Base-by-base conservation (phyloP, 495 filamentous ascomycete species). In the Ascobolus immersus region DNA sequence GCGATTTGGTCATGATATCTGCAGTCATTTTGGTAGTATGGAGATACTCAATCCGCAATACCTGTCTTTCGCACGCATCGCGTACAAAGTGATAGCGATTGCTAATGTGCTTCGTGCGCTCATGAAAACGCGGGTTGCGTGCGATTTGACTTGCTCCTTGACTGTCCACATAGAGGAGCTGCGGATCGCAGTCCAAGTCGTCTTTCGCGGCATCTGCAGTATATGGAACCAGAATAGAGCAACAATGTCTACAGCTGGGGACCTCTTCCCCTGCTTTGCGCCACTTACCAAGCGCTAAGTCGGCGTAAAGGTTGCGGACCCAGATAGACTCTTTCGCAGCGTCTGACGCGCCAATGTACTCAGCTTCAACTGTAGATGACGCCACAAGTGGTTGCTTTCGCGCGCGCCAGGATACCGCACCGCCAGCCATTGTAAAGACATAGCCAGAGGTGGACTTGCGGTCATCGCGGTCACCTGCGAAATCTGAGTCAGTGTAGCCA, bases 1-100 rank as follows among this genome's bases (percentile, higher is more conserved):
- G n/a, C 17, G 44, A 25, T 21, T 48, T 50, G 0, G 45, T 50
- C 19, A 48, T 25, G 10, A 36, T 37, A 22, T 50, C 42, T 21
- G 42, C 47, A 4, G 35, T 18, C 33, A 44, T 45, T 12, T 45
- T 12, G 6, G 9, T 14, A 1, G 37, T 44, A 11, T 31, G 35
- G 0, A 42, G 11, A 10, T 39, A 39, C 4, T 29, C 29, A 0
- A 35, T 12, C 7, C 18, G 7, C 1, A 44, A 35, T 1, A 37
- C 4, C 1, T 32, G 29, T 34, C 36, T 17, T 3, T 29, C 32
- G 18, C 28, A 25, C 2, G 17, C 17, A 9, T 46, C 42, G 1
- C 34, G 36, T 9, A 50, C 36, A 10, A 36, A 41, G 29, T 47
- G 37, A 22, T 48, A 39, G 13, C 32, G 15, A 8, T 45, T 36